Base-by-base conservation (phyloP, 1,139 yeast genomes). In the Candida glucosophila region DNA sequence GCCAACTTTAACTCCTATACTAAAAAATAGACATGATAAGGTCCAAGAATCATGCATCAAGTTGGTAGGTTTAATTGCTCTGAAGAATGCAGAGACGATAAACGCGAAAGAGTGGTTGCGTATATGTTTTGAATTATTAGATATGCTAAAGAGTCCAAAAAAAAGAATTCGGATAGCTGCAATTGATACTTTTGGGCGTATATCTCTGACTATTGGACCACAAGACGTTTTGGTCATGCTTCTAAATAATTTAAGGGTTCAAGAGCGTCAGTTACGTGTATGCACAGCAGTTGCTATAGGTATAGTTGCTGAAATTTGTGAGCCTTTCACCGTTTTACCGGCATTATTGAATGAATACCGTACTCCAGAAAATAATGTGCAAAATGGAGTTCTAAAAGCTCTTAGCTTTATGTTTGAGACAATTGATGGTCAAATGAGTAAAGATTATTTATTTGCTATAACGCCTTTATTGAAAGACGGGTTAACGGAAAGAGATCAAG, bases 271-370 rank as follows among this genome's bases (percentile, higher is more conserved):
- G 52, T 64, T 86, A 23, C 77, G 99, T 43, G 96, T 92, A 8
- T 88, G 96, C 47, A 86, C 98, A 0, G 96, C 98, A 1, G 97
- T 92, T 22, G 99, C 99, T 0, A 83, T 92, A 40, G 98, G 95
- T 19, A 88, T 92, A 41, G 95, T 92, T 9, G 97, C 98, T 0
- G 93, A 88, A 31, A 76, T 81, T 0, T 90, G 98, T 55, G 74
- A 83, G 0, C 96, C 98, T 0, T 90, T 83, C 50, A 83, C 97
- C 0, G 95, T 90, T 1, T 53, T 92, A n/a, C 98, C 99, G 0
- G 95, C 95, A 0, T 59, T 92, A 23, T 83, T 92, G 95, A 88
- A 90, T 49, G 98, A 90, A 48, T 92, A 90, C 46, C 67, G 93
- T 28, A 81, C 82, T 4, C 96, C 95, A 0, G 97, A 90, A 37